Percentiles rank a stretch among this genome's conserved stretches.
These are phyloP conservation scores for Chalaropsis thielavioides DNA, from an alignment of 2,329 filamentous ascomycete species.

Conservation along the genomic window DNA sequence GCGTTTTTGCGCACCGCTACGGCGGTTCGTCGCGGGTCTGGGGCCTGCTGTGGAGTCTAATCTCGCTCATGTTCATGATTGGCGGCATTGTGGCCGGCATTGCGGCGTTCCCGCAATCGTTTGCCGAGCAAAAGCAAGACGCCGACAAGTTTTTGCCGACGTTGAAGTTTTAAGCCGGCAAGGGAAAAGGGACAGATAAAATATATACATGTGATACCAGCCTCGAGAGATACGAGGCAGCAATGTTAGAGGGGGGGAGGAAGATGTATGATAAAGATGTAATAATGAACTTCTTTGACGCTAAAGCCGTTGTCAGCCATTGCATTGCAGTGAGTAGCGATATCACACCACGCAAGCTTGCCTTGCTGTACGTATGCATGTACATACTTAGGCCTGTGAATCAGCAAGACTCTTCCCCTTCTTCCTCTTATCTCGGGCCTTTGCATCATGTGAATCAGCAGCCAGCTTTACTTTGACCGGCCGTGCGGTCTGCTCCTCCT, in stretches of 20 bases:
- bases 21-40: constrained; percentile 69
- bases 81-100: constrained; percentile 60
- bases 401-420: not conserved
- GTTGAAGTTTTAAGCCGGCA: not conserved
- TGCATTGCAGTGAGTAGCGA: not conserved
- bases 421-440: not conserved
- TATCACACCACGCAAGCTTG: not conserved
- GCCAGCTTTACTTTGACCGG: not conserved
- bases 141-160: constrained; percentile 51
- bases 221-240: not conserved
- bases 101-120: constrained; percentile 59
- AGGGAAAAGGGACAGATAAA: not conserved
- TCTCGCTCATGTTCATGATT: constrained; percentile 58
- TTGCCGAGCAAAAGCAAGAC: constrained; percentile 51
- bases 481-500: not conserved
- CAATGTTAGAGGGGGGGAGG: not conserved
- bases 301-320: not conserved
- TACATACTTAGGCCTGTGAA: not conserved
- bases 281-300: not conserved
- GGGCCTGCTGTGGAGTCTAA: constrained; percentile 64
- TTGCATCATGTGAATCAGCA: not conserved
- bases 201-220: constrained; percentile 1
- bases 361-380: too few species aligned
- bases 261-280: not conserved
- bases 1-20: constrained; percentile 63